phyloP scores from a whole-genome alignment of 2,329 filamentous ascomycete genomes.

The Coniella vitis region DNA sequence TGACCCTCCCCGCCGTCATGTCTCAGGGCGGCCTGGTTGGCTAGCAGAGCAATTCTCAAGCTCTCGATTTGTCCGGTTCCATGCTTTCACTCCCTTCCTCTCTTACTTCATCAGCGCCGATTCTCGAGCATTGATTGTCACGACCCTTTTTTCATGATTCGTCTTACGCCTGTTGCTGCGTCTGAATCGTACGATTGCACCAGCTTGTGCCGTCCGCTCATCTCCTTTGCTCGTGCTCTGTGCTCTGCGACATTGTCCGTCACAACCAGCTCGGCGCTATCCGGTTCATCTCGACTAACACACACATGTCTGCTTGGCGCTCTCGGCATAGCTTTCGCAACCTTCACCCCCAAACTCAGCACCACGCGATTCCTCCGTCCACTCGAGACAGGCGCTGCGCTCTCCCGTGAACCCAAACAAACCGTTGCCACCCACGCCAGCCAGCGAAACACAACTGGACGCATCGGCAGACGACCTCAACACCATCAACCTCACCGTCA shows the following conservation, averaged over 20 bases:
- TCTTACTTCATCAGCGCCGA: not conserved
- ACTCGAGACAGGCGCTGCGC: constrained; percentile 22
- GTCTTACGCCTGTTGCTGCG: not conserved
- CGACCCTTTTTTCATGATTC: not conserved
- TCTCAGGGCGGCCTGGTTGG: not conserved
- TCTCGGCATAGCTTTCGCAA: constrained; percentile 18
- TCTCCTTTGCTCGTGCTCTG: not conserved
- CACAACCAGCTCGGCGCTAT: not conserved
- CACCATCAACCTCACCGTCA: not conserved
- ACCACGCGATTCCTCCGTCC: constrained; percentile 10
- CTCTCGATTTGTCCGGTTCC: too few relatives aligned
- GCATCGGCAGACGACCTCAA: constrained; percentile 17
- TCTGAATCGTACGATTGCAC: not conserved
- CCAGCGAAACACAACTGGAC: constrained; percentile 34
- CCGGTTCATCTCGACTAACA: not conserved
- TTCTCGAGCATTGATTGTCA: not conserved
- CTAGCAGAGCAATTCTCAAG: not conserved
- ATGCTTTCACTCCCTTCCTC: not conserved
- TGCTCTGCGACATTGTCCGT: not conserved
- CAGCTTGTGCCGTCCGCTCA: not conserved
- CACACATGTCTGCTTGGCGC: constrained; percentile 1
- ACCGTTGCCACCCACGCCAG: constrained; percentile 48
- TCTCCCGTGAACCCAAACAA: constrained; percentile 45
- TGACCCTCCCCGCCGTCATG: not conserved
- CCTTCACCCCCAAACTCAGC: constrained; percentile 28